Conservation (phyloP, 139 green algal genomes). For the Closterium sp. region DNA sequence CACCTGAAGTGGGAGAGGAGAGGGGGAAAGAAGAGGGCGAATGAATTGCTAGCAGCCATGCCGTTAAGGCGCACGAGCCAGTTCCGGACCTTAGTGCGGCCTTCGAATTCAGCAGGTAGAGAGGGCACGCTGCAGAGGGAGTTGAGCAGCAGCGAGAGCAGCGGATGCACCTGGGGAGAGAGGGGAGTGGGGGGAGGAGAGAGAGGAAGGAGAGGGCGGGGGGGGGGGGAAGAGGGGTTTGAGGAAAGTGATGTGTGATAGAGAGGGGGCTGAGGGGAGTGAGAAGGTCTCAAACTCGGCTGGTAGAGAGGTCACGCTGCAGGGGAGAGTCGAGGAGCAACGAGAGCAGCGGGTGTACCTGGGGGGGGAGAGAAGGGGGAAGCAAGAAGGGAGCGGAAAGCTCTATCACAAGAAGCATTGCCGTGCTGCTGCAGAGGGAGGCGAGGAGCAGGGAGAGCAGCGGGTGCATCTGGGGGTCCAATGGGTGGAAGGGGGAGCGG, state of each 20-base stretch:
- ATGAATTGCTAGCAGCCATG: conserved; percentile 64
- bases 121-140: conserved; percentile 69
- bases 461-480: conserved; percentile 57
- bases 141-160: conserved; percentile 77
- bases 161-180: conserved; percentile 64
- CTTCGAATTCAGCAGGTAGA: conserved; percentile 76
- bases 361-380: too few relatives aligned
- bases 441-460: conserved; percentile 78
- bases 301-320: conserved; percentile 70
- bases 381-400: too few relatives aligned
- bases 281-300: conserved; percentile 62
- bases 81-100: conserved; percentile 67
- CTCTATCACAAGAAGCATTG: too few relatives aligned
- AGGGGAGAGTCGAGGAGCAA: conserved; percentile 66
- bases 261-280: too few relatives aligned
- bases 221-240: too few relatives aligned
- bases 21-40: not conserved
- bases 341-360: conserved; percentile 78
- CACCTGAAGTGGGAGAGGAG: conserved; percentile 35
- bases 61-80: conserved; percentile 76
- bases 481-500: too few relatives aligned
- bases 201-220: not conserved
- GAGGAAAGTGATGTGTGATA: too few relatives aligned
- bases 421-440: too few relatives aligned
- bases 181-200: not conserved